Percentiles rank a stretch among this genome's conserved stretches.
These are phyloP conservation scores for Saccharum spontaneum DNA, from an alignment of 176 grass and related monocot genomes.

Conservation along the genomic window DNA sequence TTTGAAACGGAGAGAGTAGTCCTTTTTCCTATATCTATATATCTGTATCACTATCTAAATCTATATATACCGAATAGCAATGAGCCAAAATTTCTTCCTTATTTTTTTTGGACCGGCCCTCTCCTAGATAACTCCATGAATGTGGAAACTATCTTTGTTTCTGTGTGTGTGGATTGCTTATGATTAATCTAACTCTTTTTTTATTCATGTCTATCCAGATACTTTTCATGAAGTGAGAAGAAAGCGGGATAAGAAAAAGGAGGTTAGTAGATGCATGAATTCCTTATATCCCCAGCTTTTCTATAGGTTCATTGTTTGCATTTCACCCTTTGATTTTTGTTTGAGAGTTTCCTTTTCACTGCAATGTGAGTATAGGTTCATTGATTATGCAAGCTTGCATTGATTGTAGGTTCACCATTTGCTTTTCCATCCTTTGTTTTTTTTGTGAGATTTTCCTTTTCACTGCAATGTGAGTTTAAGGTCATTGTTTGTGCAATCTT, in stretches of 20 bases:
- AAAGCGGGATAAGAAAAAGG: conserved; percentile 76
- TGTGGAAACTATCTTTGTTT: no score
- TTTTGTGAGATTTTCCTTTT: not conserved
- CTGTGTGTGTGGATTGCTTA: not conserved
- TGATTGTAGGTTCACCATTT: not conserved
- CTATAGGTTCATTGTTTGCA: conserved; percentile 9
- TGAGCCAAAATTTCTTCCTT: no score
- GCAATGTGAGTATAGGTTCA: not conserved
- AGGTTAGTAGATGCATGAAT: conserved; percentile 45
- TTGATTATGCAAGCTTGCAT: not conserved
- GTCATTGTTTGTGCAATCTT: not conserved
- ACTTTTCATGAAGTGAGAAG: conserved; percentile 79
- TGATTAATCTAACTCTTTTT: conserved; percentile 31
- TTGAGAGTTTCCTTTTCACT: not conserved
- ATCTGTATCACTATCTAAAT: no score
- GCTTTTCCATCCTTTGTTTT: not conserved
- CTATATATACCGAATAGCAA: no score
- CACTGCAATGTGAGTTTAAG: not conserved
- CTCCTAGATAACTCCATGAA: no score
- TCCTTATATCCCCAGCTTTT: not conserved
- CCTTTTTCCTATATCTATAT: no score
- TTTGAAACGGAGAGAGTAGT: no score
- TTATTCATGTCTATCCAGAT: conserved; percentile 47
- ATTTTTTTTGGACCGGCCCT: no score
- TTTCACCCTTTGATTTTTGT: not conserved